phyloP scores from a whole-genome alignment of 176 grass and related monocot species.

The Panicum miliaceum region DNA sequence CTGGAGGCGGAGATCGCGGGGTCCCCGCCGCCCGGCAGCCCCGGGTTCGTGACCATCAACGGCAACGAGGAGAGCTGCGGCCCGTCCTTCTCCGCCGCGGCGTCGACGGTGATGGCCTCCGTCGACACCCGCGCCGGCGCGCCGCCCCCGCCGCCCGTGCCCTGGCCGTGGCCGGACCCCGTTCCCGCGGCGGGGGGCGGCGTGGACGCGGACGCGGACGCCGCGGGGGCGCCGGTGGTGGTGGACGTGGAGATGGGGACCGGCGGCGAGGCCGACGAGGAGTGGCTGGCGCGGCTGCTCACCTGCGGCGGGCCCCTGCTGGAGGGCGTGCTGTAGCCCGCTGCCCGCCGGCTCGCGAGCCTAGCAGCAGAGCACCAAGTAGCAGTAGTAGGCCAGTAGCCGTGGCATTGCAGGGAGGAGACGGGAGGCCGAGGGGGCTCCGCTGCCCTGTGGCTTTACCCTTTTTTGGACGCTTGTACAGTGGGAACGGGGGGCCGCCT shows the following conservation, averaged over 20 bases:
- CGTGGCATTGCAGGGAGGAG: neutral
- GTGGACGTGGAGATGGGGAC: neutral
- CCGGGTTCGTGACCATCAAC: slow-evolving; percentile 73
- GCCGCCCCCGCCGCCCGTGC: slow-evolving; percentile 44
- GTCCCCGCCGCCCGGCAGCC: neutral
- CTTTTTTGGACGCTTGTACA: slow-evolving; percentile 34
- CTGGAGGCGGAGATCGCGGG: slow-evolving; percentile 70
- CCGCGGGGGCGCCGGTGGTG: neutral
- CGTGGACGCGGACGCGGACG: neutral
- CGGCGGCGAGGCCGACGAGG: slow-evolving; percentile 53
- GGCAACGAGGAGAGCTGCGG: slow-evolving; percentile 94
- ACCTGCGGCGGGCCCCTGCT: slow-evolving; percentile 12
- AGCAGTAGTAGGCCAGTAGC: neutral
- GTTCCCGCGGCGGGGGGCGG: too few species aligned
- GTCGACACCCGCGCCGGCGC: slow-evolving; percentile 60
- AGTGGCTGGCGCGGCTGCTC: slow-evolving; percentile 59
- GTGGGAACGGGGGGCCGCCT: neutral
- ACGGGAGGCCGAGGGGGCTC: too few species aligned
- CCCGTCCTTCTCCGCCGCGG: slow-evolving; percentile 79
- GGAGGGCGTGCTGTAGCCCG: neutral
- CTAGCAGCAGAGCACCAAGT: neutral
- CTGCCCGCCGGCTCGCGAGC: neutral
- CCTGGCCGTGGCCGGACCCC: slow-evolving; percentile 41
- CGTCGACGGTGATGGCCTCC: slow-evolving; percentile 82
- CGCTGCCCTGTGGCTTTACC: neutral